Evolutionary conservation across 768 basidiomycete genomes (phyloP), one percentile per base, ranked within the genome.

Genomic region (Hericium alpestre): DNA sequence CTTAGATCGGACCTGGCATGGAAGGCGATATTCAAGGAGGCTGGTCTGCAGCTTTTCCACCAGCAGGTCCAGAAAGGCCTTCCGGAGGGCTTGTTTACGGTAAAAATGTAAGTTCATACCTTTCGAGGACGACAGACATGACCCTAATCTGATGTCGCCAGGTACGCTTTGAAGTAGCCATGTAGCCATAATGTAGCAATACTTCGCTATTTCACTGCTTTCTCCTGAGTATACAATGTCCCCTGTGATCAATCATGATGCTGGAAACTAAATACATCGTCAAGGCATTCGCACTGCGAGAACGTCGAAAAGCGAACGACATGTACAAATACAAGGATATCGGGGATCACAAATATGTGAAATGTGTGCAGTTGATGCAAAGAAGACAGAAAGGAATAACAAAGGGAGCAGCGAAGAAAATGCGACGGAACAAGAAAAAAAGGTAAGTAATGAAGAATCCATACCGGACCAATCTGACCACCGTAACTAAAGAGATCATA

Each of bases 61-160:
- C 84, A 96, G 59, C 79, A 88, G 63, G 72, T 88, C 0, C 95
- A 99, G 66, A 72, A 79, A 8, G 95, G 95, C 1, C 79, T 98
- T 51, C 92, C 92, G 0, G 76, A 73, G 50, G 92, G 84, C 15
- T 66, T 97, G 55, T 96, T 85, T 68, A 76, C 76, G 25, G 93
- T 97, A 1, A 93, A 90, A 76, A 90, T 90, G 93, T 92, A 56
- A 25, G 83, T 25, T 23, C 69, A 22, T 55, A 11, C 23, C 49
- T 38, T 47, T 54, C 43, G 38, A 7, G 32, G 32, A 32, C 32
- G 32, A 32, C 41, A 39, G 57, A 38, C 16, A 6, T 32, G 32
- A 32, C 1, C 2, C 9, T 32, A 32, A 32, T 32, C 32, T 10
- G 32, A 7, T 6, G 32, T 32, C 32, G 32, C 32, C 61, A 84